Evolutionary conservation across 371 early-diverging fungal genomes (phyloP).

Genomic region (Mycotypha africana): DNA sequence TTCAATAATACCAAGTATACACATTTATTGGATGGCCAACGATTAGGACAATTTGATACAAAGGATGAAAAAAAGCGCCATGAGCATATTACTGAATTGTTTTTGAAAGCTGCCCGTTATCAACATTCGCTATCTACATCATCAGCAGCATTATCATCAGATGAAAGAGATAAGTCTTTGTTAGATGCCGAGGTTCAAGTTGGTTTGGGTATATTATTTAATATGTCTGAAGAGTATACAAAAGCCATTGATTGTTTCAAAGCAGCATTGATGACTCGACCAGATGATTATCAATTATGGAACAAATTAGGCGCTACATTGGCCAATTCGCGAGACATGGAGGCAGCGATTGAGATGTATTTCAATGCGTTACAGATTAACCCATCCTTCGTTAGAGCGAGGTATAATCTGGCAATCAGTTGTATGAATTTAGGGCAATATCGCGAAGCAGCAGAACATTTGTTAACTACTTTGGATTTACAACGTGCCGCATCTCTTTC

Average conservation of each 20-base stretch:
- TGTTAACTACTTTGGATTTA: slow-evolving; percentile 77
- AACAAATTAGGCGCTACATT: slow-evolving; percentile 95
- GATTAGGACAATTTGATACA: slow-evolving; percentile 12
- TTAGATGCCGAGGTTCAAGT: slow-evolving; percentile 91
- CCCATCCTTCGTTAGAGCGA: slow-evolving; percentile 90
- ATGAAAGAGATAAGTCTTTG: too few relatives aligned
- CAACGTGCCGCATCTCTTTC: slow-evolving; percentile 59
- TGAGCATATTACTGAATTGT: slow-evolving; percentile 58
- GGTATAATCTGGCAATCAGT: slow-evolving; percentile 91
- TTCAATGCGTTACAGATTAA: slow-evolving; percentile 88
- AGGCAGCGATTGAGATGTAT: slow-evolving; percentile 89
- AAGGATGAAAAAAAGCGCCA: slow-evolving; percentile 7
- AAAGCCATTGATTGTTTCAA: slow-evolving; percentile 97
- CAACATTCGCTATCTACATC: too few relatives aligned
- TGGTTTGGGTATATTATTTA: slow-evolving; percentile 91
- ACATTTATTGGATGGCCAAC: slow-evolving; percentile 10
- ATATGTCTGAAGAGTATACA: slow-evolving; percentile 82
- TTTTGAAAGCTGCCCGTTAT: slow-evolving; percentile 79
- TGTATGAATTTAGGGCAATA: slow-evolving; percentile 88
- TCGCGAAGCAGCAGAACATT: slow-evolving; percentile 88
- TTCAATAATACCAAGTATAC: slow-evolving; percentile 65
- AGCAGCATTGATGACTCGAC: slow-evolving; percentile 80
- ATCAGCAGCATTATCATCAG: slow-evolving; percentile 58
- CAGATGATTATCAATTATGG: slow-evolving; percentile 93
- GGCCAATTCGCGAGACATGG: slow-evolving; percentile 77